Evolutionary conservation across 345 rosid species (phyloP).

Genomic region (Eucalyptus tenuipes): DNA sequence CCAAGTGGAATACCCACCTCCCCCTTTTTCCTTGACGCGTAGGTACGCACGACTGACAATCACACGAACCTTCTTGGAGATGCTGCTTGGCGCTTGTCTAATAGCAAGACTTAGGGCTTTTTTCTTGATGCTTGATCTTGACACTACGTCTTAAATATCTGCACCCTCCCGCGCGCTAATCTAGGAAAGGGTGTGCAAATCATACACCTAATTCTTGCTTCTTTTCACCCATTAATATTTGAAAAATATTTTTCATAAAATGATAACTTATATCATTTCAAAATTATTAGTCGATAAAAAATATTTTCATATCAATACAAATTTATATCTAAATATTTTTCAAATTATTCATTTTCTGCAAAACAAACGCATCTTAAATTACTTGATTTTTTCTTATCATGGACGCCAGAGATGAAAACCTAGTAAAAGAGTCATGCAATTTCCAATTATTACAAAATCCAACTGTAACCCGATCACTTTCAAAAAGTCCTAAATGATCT

Average conservation of each 20-base stretch:
- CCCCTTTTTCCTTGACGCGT: background rate
- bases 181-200: background rate
- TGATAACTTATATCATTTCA: background rate
- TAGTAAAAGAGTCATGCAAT: background rate
- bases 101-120: background rate
- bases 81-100: background rate
- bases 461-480: background rate
- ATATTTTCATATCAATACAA: background rate
- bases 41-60: background rate
- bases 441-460: background rate
- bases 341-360: no score
- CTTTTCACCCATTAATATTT: background rate
- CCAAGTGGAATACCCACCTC: background rate
- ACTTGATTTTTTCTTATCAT: background rate
- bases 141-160: background rate
- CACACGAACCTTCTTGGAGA: background rate
- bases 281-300: no score
- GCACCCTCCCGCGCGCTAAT: background rate
- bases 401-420: background rate
- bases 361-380: background rate
- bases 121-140: background rate
- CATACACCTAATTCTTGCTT: background rate
- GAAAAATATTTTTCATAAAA: no score
- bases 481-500: background rate
- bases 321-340: no score